phyloP scores from a whole-genome alignment of 148 eudicot genomes.

The Chenopodium album region DNA sequence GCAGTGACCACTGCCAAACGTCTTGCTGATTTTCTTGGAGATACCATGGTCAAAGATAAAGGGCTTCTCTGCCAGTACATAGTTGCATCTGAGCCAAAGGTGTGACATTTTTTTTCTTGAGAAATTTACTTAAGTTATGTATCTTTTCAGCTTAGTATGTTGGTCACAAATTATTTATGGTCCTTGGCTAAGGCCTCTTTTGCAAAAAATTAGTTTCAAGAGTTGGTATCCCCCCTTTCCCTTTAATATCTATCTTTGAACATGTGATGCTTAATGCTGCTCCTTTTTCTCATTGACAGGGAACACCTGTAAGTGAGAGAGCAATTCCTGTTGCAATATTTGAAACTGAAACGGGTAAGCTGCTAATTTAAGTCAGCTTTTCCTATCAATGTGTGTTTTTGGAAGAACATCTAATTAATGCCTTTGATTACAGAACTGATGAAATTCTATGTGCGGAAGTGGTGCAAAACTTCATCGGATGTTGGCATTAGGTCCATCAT shows the following conservation, averaged over 20 bases:
- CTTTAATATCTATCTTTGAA: not conserved
- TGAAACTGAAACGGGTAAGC: slow-evolving; percentile 83
- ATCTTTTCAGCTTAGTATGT: not conserved
- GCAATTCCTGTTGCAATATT: slow-evolving; percentile 99
- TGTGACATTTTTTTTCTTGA: slow-evolving; percentile 26
- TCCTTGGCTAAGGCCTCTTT: not conserved
- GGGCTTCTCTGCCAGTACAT: slow-evolving; percentile 92
- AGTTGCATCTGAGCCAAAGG: slow-evolving; percentile 98
- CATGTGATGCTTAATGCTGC: slow-evolving; percentile 14
- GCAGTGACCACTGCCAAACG: slow-evolving; percentile 98
- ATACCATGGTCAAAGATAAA: slow-evolving; percentile 98
- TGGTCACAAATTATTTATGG: not conserved
- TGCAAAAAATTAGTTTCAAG: not conserved
- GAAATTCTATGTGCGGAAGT: slow-evolving; percentile 85
- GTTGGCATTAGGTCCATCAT: slow-evolving; percentile 84
- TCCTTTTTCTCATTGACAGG: slow-evolving; percentile 49
- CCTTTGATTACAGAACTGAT: slow-evolving; percentile 58
- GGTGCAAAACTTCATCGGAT: slow-evolving; percentile 96
- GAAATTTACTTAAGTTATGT: not conserved
- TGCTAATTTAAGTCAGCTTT: slow-evolving; percentile 12
- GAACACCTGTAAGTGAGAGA: slow-evolving; percentile 93
- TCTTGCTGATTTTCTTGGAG: slow-evolving; percentile 96
- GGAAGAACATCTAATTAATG: slow-evolving; percentile 20
- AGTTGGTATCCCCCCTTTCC: not conserved
- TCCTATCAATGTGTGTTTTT: not conserved